Evolutionary conservation across 2,329 filamentous ascomycete species (phyloP).

Genomic region (Nemania diffusa): DNA sequence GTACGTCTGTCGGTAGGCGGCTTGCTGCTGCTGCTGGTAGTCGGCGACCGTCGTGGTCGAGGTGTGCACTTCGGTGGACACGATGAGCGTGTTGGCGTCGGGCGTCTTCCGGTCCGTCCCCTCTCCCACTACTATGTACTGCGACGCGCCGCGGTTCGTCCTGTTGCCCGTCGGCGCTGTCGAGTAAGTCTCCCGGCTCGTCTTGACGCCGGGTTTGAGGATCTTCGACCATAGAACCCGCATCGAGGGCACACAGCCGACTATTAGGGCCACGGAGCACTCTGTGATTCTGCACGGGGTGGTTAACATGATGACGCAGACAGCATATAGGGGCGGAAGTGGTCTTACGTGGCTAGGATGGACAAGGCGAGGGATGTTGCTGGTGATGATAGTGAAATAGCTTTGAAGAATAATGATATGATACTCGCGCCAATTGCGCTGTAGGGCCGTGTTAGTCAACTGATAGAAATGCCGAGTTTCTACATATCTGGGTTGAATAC

Average conservation of each 20-base stretch:
- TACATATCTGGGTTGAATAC: slow-evolving; percentile 9
- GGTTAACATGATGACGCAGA: neutral
- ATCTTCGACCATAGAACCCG: slow-evolving; percentile 37
- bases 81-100: slow-evolving; percentile 21
- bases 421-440: slow-evolving; percentile 33
- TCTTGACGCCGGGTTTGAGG: slow-evolving; percentile 22
- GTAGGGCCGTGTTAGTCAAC: neutral
- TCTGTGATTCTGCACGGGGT: slow-evolving; percentile 22
- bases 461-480: neutral
- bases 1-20: slow-evolving; percentile 10
- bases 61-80: slow-evolving; percentile 32
- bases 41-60: slow-evolving; percentile 8
- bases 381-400: slow-evolving; percentile 14
- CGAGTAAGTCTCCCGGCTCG: slow-evolving; percentile 3
- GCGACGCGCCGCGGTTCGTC: slow-evolving; percentile 25
- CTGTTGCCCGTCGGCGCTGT: slow-evolving; percentile 17
- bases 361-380: slow-evolving; percentile 32
- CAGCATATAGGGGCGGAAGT: neutral
- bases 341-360: slow-evolving; percentile 33
- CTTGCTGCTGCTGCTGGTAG: slow-evolving; percentile 9
- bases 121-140: slow-evolving; percentile 27
- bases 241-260: slow-evolving; percentile 35
- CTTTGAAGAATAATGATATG: slow-evolving; percentile 33
- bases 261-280: slow-evolving; percentile 34
- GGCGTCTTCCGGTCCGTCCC: slow-evolving; percentile 17